Base-by-base conservation (phyloP, 768 basidiomycete species). In the Plicaturopsis crispa region DNA sequence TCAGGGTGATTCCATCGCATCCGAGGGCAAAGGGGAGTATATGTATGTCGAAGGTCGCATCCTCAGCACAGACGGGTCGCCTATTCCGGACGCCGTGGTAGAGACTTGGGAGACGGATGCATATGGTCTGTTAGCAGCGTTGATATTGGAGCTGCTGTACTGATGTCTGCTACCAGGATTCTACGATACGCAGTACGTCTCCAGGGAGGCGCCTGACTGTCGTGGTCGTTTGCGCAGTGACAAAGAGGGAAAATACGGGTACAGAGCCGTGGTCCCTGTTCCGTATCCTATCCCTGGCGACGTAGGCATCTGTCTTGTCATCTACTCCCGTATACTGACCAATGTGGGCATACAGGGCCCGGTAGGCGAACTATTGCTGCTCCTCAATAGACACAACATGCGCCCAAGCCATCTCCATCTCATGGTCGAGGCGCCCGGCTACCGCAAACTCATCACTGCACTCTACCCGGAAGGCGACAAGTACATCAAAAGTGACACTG, bases 61-160 rank as follows among this genome's bases (percentile, higher is more conserved):
- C 2, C 50, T 75, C 21, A 55, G 54, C 12, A 78, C 75, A 1
- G 60, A 71, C 23, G 85, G 86, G 16, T 61, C 67, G n/a, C 79
- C 80, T 2, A 69, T 91, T 37, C 55, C 77, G 4, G 65, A 65
- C 36, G 84, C 83, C 0, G 49, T 70, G 32, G 83, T 89, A 42
- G 83, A 88, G 37, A 88, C 84, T n/a, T 88, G 84, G 84, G 84
- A 87, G 56, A 78, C 84, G 6, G 87, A 90, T 48, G 67, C 66
- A 0, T 42, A 68, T 35, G 83, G 83, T 49, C 49, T 55, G 52
- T 66, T 60, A 24, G 62, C 66, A 42, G 57, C 52, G 5, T 66
- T 69, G 50, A 64, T 60, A 44, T 24, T 18, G 43, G 6, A 28
- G 28, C 6, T 22, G 5, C 23, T 32, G 14, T 10, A 34, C 45